Evolutionary conservation across 179 eudicot genomes (phyloP), one percentile per base, ranked within the genome.

Genomic region (Heliamphora pulchella): DNA sequence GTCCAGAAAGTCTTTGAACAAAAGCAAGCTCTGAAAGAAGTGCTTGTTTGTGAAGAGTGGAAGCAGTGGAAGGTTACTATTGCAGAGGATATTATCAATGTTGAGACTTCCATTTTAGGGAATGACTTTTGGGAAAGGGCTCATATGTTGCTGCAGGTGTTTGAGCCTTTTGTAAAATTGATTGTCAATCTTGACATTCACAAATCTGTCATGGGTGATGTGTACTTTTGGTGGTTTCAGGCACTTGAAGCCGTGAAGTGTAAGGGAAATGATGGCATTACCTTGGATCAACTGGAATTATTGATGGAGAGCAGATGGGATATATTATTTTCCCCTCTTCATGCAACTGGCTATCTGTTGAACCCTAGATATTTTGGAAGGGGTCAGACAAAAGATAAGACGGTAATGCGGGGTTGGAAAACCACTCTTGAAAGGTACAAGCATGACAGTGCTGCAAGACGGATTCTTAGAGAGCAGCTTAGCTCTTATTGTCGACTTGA

Each of bases 361-460:
- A 86, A 86, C 73, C 88, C 91, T 13, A 83, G 78, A 71, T 85
- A 86, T 64, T 86, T 84, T 77, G 89, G 91, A 15, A 85, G 84
- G 66, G 89, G 86, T 72, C 87, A 88, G 72, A 88, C 80, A 76
- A 86, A 75, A 75, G 89, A 88, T 46, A 88, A 86, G 69, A 86
- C 83, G 1, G 73, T 83, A 57, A 86, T 86, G 90, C 76, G 85
- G 41, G 88, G 91, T 5, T 86, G 91, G 91, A 88, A 88, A 80
- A 83, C 84, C 59, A 85, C 83, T 8, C 51, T 86, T 9, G 89
- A 86, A 20, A 81, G 78, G 57, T 88, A 85, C 48, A 86, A 86
- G 83, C 77, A 65, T 44, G 89, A 86, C 53, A 81, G 86, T 74
- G 51, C 82, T 18, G 61, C 80, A 57, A 83, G 87, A 66, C 78